Conservation (phyloP, 2,329 filamentous ascomycete species). For the Cladorrhinum sp. region DNA sequence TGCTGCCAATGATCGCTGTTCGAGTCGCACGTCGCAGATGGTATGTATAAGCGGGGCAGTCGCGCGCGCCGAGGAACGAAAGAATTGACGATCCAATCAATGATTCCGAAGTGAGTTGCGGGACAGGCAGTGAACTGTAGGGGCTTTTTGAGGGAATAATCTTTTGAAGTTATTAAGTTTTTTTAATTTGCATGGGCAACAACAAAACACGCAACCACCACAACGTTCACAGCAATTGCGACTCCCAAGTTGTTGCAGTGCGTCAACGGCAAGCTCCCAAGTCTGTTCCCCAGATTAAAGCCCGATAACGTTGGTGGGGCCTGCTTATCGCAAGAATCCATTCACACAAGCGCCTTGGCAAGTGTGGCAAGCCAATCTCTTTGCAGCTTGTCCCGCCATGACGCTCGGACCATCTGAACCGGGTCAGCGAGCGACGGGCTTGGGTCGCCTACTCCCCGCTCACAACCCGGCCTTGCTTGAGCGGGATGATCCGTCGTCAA, state of each 20-base stretch:
- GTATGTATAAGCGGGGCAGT: background rate
- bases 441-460: background rate
- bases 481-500: background rate
- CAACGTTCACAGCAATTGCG: too few species aligned
- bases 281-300: too few species aligned
- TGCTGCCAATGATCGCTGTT: background rate
- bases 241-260: too few species aligned
- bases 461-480: background rate
- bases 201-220: too few species aligned
- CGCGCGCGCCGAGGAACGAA: background rate
- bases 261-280: too few species aligned
- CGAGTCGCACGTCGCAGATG: background rate
- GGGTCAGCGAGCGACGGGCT: background rate
- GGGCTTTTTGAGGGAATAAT: too few species aligned
- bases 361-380: background rate
- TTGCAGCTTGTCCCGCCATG: background rate
- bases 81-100: background rate
- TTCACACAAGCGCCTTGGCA: background rate
- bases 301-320: too few species aligned
- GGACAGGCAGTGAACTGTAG: too few species aligned
- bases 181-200: too few species aligned
- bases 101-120: background rate
- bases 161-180: too few species aligned
- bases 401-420: background rate
- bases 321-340: too few species aligned